These are phyloP conservation scores for Lentinula detonsa DNA, from an alignment of 768 basidiomycete genomes.

Conservation along the genomic window DNA sequence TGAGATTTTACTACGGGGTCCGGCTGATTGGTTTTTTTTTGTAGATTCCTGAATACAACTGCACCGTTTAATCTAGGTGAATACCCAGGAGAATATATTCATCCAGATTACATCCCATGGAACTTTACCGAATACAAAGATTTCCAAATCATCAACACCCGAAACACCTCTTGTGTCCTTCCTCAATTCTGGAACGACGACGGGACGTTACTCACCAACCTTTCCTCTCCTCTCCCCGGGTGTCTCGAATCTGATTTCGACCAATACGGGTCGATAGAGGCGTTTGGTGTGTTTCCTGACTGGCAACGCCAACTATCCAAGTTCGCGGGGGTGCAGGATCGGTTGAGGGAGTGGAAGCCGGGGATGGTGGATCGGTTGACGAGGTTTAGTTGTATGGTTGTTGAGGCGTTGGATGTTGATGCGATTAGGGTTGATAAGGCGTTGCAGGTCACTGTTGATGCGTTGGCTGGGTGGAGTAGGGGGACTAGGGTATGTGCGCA, in stretches of 20 bases:
- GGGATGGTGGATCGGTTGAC: slow-evolving; percentile 72
- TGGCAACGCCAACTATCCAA: slow-evolving; percentile 11
- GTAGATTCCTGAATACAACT: slow-evolving; percentile 72
- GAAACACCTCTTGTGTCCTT: slow-evolving; percentile 68
- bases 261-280: slow-evolving; percentile 95
- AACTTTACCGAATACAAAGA: slow-evolving; percentile 81
- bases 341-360: slow-evolving; percentile 89
- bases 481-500: slow-evolving; percentile 71
- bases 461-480: slow-evolving; percentile 70
- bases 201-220: slow-evolving; percentile 41
- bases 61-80: slow-evolving; percentile 77
- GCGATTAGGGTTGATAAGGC: slow-evolving; percentile 95
- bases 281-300: slow-evolving; percentile 83
- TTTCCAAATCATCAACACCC: slow-evolving; percentile 54
- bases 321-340: slow-evolving; percentile 89
- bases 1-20: too few species aligned
- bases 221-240: slow-evolving; percentile 29
- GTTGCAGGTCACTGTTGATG: slow-evolving; percentile 84
- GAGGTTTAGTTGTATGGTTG: slow-evolving; percentile 78
- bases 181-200: slow-evolving; percentile 81
- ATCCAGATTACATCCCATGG: slow-evolving; percentile 77
- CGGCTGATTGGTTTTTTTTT: too few species aligned
- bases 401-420: slow-evolving; percentile 85
- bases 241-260: slow-evolving; percentile 86
- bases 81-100: slow-evolving; percentile 69